Percentiles rank a stretch among this genome's conserved stretches.
These are phyloP conservation scores for Petrea volubilis DNA, from an alignment of 257 asterid genomes.

Conservation along the genomic window DNA sequence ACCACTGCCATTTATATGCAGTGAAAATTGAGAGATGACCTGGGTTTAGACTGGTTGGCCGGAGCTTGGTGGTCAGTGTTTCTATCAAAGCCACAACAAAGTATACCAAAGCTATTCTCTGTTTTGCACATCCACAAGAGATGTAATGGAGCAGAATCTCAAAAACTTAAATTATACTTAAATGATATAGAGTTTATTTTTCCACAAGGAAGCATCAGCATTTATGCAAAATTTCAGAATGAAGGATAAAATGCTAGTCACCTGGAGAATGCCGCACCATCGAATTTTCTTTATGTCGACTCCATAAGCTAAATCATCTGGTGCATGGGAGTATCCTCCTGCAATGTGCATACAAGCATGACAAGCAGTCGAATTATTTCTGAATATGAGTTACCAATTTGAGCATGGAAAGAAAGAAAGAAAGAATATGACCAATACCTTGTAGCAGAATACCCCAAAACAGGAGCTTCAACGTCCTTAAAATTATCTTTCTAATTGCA, in stretches of 20 bases:
- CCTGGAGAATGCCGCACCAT: conserved; percentile 94
- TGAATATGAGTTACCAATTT: too few relatives aligned
- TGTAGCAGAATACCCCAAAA: conserved; percentile 88
- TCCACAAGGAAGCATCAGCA: neutral
- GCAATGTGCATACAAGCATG: conserved; percentile 5
- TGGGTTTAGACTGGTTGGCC: conserved; percentile 55
- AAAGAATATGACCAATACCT: conserved; percentile 39
- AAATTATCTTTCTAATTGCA: conserved; percentile 57
- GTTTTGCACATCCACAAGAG: conserved; percentile 21
- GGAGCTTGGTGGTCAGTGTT: conserved; percentile 62
- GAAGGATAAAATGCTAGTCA: conserved; percentile 14
- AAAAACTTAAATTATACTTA: neutral
- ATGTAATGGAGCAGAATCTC: neutral
- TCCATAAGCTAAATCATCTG: conserved; percentile 58
- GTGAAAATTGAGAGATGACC: conserved; percentile 64
- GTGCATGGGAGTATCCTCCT: conserved; percentile 96
- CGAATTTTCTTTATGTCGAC: conserved; percentile 76
- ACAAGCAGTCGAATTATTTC: neutral
- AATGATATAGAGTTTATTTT: neutral
- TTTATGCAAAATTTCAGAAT: neutral
- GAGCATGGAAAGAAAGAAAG: neutral
- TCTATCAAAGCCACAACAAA: conserved; percentile 77
- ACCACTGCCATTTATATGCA: conserved; percentile 93
- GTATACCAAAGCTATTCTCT: conserved; percentile 95
- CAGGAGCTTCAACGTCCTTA: conserved; percentile 80